Evolutionary conservation across 2,329 filamentous ascomycete species (phyloP).

Genomic region (Zarea fungicola): DNA sequence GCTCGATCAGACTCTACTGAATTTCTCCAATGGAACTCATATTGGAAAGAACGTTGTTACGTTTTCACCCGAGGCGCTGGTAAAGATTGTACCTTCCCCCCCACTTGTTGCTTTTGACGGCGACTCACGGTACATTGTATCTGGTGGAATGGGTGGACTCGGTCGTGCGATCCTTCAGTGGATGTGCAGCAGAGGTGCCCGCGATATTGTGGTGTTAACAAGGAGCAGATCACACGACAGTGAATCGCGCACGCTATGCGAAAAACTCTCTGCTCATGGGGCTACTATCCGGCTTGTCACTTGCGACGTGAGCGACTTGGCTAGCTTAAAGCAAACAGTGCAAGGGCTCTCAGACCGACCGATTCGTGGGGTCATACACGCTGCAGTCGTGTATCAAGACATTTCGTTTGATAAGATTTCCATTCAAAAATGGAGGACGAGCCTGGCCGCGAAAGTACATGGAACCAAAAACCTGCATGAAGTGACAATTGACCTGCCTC

Average conservation of each 20-base stretch:
- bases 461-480: slow-evolving; percentile 22
- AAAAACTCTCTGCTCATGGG: slow-evolving; percentile 17
- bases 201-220: slow-evolving; percentile 24
- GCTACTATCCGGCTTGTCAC: slow-evolving; percentile 19
- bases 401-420: slow-evolving; percentile 15
- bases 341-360: slow-evolving; percentile 10
- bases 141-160: slow-evolving; percentile 25
- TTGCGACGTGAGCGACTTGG: slow-evolving; percentile 26
- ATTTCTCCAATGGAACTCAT: slow-evolving; percentile 32
- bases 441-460: slow-evolving; percentile 21
- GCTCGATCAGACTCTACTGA: slow-evolving; percentile 28
- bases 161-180: slow-evolving; percentile 21
- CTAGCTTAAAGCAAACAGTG: slow-evolving; percentile 20
- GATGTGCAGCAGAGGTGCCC: slow-evolving; percentile 22
- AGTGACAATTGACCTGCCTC: slow-evolving; percentile 13
- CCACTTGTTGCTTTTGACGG: slow-evolving; percentile 6
- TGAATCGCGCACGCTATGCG: slow-evolving; percentile 14
- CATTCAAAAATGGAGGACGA: slow-evolving; percentile 16
- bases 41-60: slow-evolving; percentile 33
- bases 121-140: slow-evolving; percentile 22
- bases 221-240: slow-evolving; percentile 20
- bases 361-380: slow-evolving; percentile 31
- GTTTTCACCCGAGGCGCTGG: slow-evolving; percentile 17
- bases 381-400: slow-evolving; percentile 26
- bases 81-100: slow-evolving; percentile 16